phyloP scores from a whole-genome alignment of 331 rosid species.

The Dryas integrifolia region DNA sequence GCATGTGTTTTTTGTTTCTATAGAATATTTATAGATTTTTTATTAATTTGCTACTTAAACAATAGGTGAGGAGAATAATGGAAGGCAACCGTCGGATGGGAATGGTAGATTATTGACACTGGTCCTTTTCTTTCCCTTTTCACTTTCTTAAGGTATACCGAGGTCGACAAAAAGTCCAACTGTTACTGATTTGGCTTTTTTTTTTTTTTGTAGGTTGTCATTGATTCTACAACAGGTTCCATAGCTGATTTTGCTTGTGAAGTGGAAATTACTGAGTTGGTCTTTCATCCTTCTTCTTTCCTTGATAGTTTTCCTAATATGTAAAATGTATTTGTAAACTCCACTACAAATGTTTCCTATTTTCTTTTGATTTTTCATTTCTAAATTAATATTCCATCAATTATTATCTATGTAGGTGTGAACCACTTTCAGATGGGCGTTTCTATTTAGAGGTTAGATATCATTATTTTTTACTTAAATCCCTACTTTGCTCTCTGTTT shows the following conservation, averaged over 20 bases:
- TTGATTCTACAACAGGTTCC: conserved; percentile 71
- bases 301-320: neutral
- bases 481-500: neutral
- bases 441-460: conserved; percentile 83
- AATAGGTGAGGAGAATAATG: conserved; percentile 95
- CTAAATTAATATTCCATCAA: neutral
- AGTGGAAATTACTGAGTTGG: conserved; percentile 99
- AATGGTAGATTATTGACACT: conserved; percentile 67
- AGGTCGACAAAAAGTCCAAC: conserved; percentile 24
- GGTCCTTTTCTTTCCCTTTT: conserved; percentile 33
- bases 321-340: conserved; percentile 1
- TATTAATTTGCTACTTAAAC: conserved; percentile 9
- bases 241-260: conserved; percentile 94
- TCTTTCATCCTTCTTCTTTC: conserved; percentile 32
- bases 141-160: conserved; percentile 29
- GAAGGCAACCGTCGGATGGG: conserved; percentile 99
- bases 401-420: conserved; percentile 64
- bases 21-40: neutral
- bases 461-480: conserved; percentile 6
- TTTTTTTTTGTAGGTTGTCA: conserved; percentile 52
- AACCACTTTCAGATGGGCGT: conserved; percentile 97
- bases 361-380: neutral
- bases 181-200: conserved; percentile 34
- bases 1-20: neutral
- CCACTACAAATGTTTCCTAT: conserved; percentile 13